Base-by-base conservation (phyloP, 2,329 filamentous ascomycete species). In the Knufia fluminis region DNA sequence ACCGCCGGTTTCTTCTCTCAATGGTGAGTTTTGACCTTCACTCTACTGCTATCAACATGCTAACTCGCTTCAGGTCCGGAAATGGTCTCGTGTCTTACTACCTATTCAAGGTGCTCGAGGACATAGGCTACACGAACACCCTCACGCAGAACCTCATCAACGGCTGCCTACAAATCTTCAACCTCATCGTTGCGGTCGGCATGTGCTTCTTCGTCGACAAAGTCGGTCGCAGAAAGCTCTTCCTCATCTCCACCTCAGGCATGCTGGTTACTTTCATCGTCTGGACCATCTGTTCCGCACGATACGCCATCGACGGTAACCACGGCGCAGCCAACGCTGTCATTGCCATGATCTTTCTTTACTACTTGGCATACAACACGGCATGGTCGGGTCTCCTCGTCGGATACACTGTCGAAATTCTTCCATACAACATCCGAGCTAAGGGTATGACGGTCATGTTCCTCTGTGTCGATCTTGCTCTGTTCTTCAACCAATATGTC, bases 1-100 rank as follows among this genome's bases (percentile, higher is more conserved):
- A 67, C 70, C 19, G 66, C 75, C 6, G 76, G 76, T 52, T 65
- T 78, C 52, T 79, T 79, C 65, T 73, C 72, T 7, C 77, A 80
- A 54, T 79, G 74, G 33, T 36, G n/a, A 7, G 16, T 36, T n/a
- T 14, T 36, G 9, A 4, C 33, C n/a, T 4, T 17, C 4, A 36
- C 7, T 14, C n/a, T 17, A 14, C 4, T 36, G 6, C 9, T 4
- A 4, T 8, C 33, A 36, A 6, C n/a, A 17, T 36, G 33, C 33
- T 36, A 16, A 36, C n/a, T 36, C 33, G 6, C 6, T 17, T 4
- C 33, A 36, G 33, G 74, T 75, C 70, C 48, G 77, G 76, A 31
- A 78, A 78, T 53, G 65, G 62, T 0, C 52, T 71, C 0, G 61
- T 71, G 16, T 64, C 61, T 0, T 71, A 70, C 56, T 71, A 69